Evolutionary conservation across 2,329 filamentous ascomycete genomes (phyloP).

Genomic region (Fusarium annulatum): DNA sequence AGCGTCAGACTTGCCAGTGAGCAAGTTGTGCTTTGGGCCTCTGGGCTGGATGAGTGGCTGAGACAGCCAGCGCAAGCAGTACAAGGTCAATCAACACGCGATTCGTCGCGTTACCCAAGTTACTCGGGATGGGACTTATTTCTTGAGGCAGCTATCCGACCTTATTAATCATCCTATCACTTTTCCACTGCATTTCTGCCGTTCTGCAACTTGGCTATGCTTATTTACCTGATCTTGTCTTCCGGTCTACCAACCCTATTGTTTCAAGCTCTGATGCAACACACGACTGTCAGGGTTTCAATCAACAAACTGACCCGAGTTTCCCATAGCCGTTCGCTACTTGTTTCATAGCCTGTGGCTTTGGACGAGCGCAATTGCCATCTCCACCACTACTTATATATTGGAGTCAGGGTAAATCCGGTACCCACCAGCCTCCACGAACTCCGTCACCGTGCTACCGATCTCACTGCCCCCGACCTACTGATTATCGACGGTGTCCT

Average conservation of each 20-base stretch:
- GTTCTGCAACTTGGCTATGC: conserved; percentile 4
- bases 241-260: conserved; percentile 22
- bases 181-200: not conserved
- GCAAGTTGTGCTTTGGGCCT: conserved; percentile 6
- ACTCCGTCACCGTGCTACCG: conserved; percentile 3
- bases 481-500: conserved; percentile 22
- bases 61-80: conserved; percentile 22
- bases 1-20: conserved; percentile 7
- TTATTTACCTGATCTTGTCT: conserved; percentile 5
- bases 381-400: conserved; percentile 3
- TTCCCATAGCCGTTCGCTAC: not conserved
- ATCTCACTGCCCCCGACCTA: conserved; percentile 12
- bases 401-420: conserved; percentile 3
- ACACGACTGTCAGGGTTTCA: not conserved
- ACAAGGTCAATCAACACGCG: conserved; percentile 27
- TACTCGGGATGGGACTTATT: conserved; percentile 40
- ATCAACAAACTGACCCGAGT: conserved; percentile 7
- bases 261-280: conserved; percentile 12
- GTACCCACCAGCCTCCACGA: conserved; percentile 10
- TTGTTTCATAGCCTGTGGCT: not conserved
- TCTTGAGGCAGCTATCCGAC: conserved; percentile 17
- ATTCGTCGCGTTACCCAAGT: conserved; percentile 19
- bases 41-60: conserved; percentile 21
- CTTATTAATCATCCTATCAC: not conserved
- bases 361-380: not conserved